phyloP scores from a whole-genome alignment of 139 green algal species.

The Astrephomene gubernaculifera region DNA sequence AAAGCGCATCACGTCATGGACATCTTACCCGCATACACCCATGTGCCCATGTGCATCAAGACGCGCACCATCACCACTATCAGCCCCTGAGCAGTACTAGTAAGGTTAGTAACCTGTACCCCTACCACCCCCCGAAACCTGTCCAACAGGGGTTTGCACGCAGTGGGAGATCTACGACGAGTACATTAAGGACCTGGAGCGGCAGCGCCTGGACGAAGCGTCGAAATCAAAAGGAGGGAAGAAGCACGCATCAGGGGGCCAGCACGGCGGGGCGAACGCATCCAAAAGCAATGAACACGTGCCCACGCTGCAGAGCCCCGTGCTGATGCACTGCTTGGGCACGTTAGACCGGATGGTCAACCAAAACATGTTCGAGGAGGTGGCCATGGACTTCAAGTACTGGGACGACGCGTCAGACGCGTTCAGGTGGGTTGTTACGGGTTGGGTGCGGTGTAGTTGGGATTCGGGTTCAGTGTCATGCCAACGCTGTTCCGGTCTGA shows the following conservation, averaged over 20 bases:
- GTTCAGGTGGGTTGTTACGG: conserved; percentile 67
- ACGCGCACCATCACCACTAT: no score
- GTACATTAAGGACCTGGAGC: conserved; percentile 89
- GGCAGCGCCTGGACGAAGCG: conserved; percentile 76
- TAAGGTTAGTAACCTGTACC: no score
- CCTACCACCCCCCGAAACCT: no score
- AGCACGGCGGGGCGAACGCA: conserved; percentile 1
- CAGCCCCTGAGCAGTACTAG: no score
- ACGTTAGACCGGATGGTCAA: conserved; percentile 93
- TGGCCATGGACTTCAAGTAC: conserved; percentile 96
- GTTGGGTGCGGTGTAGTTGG: no score
- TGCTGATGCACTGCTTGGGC: conserved; percentile 39
- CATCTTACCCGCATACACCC: no score
- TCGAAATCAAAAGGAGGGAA: conserved; percentile 68
- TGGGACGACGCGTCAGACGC: conserved; percentile 92
- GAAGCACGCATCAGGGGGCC: conserved; percentile 13
- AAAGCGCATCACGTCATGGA: no score
- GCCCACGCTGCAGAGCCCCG: conserved; percentile 30
- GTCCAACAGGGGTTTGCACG: conserved; percentile 70
- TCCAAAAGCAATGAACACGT: not conserved
- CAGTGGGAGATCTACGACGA: conserved; percentile 95
- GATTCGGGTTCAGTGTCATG: no score
- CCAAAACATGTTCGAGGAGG: conserved; percentile 90
- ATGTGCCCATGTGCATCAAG: no score
- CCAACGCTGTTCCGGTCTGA: no score